These are phyloP conservation scores for Corymbia citriodora DNA, from an alignment of 441 rosid species.

Conservation along the genomic window DNA sequence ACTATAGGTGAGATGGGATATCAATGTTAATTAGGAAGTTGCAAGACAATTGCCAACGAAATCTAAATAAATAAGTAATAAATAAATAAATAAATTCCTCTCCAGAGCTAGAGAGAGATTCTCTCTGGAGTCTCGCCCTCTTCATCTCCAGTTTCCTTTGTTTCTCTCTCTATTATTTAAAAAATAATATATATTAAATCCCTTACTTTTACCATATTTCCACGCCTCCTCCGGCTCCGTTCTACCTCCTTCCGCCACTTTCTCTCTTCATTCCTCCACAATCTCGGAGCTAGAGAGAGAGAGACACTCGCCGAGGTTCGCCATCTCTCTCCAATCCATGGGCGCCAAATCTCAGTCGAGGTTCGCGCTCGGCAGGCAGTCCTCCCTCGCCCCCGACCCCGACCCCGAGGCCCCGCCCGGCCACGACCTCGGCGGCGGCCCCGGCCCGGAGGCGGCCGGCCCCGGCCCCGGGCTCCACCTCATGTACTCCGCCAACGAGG, in stretches of 20 bases:
- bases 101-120: not conserved
- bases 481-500: conserved; percentile 75
- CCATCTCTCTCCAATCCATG: not conserved
- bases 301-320: not conserved
- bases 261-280: not conserved
- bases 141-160: not conserved
- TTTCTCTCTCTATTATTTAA: not conserved
- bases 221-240: not conserved
- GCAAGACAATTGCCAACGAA: not conserved
- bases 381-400: conserved; percentile 45
- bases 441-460: conserved; percentile 16
- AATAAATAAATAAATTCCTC: not conserved
- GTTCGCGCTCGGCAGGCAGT: conserved; percentile 38
- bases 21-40: not conserved
- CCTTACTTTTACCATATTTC: not conserved
- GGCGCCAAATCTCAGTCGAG: conserved; percentile 31
- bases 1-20: not conserved
- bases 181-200: not conserved
- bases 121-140: not conserved
- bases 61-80: not conserved
- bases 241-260: not conserved
- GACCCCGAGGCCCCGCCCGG: not conserved
- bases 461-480: conserved; percentile 39
- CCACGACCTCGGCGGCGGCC: not conserved
- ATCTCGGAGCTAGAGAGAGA: not conserved